Conservation (phyloP, 2,329 filamentous ascomycete genomes). For the Curvularia spicifera region DNA sequence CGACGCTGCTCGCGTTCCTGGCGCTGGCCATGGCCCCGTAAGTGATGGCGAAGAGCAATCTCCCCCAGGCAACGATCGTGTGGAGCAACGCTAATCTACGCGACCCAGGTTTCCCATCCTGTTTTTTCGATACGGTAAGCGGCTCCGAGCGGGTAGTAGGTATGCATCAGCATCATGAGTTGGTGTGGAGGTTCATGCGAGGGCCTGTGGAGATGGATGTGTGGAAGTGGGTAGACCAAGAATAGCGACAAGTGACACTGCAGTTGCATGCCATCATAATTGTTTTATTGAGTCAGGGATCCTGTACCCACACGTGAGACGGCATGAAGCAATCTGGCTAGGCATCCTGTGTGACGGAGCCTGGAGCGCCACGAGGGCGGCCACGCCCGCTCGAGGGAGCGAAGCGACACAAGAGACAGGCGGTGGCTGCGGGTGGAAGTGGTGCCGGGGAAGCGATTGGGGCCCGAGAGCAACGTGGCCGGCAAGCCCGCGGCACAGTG, state of each 20-base stretch:
- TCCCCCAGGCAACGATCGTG: conserved; percentile 32
- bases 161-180: conserved; percentile 52
- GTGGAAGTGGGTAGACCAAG: conserved; percentile 29
- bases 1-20: conserved; percentile 55
- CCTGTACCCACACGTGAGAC: conserved; percentile 45
- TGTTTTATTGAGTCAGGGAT: conserved; percentile 44
- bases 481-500: conserved; percentile 26
- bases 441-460: conserved; percentile 27
- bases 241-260: conserved; percentile 46
- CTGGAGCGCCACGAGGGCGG: conserved; percentile 46
- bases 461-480: conserved; percentile 40
- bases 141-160: conserved; percentile 55
- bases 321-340: conserved; percentile 41
- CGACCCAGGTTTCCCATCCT: conserved; percentile 52
- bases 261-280: conserved; percentile 41
- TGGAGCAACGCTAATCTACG: conserved; percentile 40
- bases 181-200: not conserved
- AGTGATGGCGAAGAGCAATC: conserved; percentile 20
- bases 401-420: conserved; percentile 29
- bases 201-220: conserved; percentile 19
- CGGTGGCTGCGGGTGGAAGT: conserved; percentile 34
- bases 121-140: conserved; percentile 59
- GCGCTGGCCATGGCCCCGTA: conserved; percentile 58
- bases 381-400: conserved; percentile 41
- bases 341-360: conserved; percentile 37